A percentile compares a stretch with the other conserved stretches of the same genome.
These are phyloP conservation scores for Ganoderma lucidum DNA, from an alignment of 1,284 basidiomycete species.

Conservation along the genomic window DNA sequence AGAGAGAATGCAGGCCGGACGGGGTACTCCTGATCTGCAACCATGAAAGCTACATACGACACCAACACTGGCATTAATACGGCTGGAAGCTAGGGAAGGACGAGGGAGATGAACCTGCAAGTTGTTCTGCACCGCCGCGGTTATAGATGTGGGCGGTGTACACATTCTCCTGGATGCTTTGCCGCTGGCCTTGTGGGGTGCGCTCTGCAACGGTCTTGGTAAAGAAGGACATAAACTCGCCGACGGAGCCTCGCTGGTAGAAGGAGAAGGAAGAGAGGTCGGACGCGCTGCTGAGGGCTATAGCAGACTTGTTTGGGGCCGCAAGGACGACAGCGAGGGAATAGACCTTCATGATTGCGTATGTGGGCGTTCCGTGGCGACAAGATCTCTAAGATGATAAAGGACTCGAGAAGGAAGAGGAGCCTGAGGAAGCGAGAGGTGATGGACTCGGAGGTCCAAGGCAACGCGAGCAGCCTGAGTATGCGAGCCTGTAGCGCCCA, in stretches of 20 bases:
- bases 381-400: not conserved
- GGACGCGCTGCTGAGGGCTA: slow-evolving; percentile 76
- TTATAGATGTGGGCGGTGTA: slow-evolving; percentile 96
- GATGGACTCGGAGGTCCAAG: too few relatives aligned
- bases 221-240: slow-evolving; percentile 93
- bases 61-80: not conserved
- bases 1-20: slow-evolving; percentile 96
- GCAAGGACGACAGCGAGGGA: slow-evolving; percentile 69
- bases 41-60: slow-evolving; percentile 75
- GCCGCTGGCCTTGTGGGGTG: slow-evolving; percentile 86
- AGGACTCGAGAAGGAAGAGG: not conserved
- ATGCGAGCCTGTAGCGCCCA: not conserved
- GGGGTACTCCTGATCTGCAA: slow-evolving; percentile 97
- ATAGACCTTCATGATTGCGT: slow-evolving; percentile 71
- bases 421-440: not conserved
- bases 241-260: slow-evolving; percentile 88
- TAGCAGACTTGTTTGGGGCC: slow-evolving; percentile 64
- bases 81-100: not conserved
- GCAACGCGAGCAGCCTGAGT: too few relatives aligned
- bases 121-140: slow-evolving; percentile 79
- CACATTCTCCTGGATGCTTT: slow-evolving; percentile 95
- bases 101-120: slow-evolving; percentile 67
- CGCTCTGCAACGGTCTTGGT: slow-evolving; percentile 93
- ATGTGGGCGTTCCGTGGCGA: not conserved
- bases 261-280: slow-evolving; percentile 95